Evolutionary conservation across 2,329 filamentous ascomycete species (phyloP), one percentile per base, ranked within the genome.

Genomic region (Oidium heveae): DNA sequence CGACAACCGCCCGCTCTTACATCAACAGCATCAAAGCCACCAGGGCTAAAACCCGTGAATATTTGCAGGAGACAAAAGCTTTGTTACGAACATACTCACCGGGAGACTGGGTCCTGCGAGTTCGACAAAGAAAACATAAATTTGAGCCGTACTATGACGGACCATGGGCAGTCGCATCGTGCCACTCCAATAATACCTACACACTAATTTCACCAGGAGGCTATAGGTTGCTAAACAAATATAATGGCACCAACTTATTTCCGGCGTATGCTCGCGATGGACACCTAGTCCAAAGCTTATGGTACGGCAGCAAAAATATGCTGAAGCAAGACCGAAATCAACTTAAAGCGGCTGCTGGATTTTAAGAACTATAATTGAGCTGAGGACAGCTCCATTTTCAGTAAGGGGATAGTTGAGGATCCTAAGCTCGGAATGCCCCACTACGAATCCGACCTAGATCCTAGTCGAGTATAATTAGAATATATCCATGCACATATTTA

Each of bases 91-190:
- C 41, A 44, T 44, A 10, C 20, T 15, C 16, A 8, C 8, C 41
- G 6, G 41, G 41, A 44, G 41, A 44, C 16, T 44, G 8, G 41
- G 68, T 71, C 37, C 37, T 41, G 10, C 37, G 37, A 3, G 37
- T 41, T 4, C 37, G 37, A 41, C 37, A 41, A 18, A 3, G 37
- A 15, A 9, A 9, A 18, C 37, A 41, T 41, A 41, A 41, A 41
- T 18, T 15, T 10, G 37, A 41, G 37, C 37, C 37, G 37, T 41
- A 15, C 10, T 41, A 41, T 41, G 9, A 4, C 4, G 37, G 15
- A 10, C 37, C 37, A 4, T 41, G 37, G 37, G 37, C 18, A 4
- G 10, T 41, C 10, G 37, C 9, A 41, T 4, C 37, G 4, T 41
- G 37, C 10, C 37, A 41, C 9, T 3, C 4, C 18, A 18, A 18